Percentiles rank a stretch among this genome's conserved stretches.
phyloP scores from a whole-genome alignment of 208 protist species.

The Trypanosoma conorhini region DNA sequence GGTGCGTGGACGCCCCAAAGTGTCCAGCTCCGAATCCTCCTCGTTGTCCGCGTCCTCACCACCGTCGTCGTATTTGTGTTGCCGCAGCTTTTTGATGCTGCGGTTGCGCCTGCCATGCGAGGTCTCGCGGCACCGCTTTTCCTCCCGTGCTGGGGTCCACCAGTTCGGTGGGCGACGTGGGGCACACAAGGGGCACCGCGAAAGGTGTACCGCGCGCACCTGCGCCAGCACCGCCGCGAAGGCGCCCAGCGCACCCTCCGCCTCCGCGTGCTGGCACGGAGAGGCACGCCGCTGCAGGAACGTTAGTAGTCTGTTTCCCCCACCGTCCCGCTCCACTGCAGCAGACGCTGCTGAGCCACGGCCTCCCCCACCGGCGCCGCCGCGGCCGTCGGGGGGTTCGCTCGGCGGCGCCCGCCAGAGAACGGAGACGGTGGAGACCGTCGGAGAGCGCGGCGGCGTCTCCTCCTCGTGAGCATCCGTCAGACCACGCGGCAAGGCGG shows the following conservation, averaged over 20 bases:
- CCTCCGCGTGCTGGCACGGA: neutral
- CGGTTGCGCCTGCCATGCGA: neutral
- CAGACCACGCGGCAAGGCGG: neutral
- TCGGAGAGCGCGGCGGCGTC: conserved; percentile 1
- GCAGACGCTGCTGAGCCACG: neutral
- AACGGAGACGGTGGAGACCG: conserved; percentile 11
- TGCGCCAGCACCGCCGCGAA: conserved; percentile 6
- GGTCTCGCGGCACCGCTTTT: neutral
- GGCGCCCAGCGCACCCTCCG: neutral
- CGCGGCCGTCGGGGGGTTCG: neutral
- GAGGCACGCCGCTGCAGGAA: neutral
- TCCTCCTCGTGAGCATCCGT: conserved; percentile 1
- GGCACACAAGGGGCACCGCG: conserved; percentile 25
- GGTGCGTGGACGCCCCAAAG: neutral
- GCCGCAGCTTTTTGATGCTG: neutral
- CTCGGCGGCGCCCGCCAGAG: neutral
- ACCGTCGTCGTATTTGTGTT: neutral
- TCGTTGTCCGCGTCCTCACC: neutral
- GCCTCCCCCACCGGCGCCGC: neutral
- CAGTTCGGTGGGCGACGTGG: conserved; percentile 7
- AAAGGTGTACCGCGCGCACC: conserved; percentile 14
- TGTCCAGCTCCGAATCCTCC: neutral
- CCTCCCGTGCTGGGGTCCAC: conserved; percentile 7
- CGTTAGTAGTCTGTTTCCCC: neutral
- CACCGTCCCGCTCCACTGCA: neutral